These are phyloP conservation scores for Tympanopsis confertula DNA, from an alignment of 2,329 filamentous ascomycete species.

Conservation along the genomic window DNA sequence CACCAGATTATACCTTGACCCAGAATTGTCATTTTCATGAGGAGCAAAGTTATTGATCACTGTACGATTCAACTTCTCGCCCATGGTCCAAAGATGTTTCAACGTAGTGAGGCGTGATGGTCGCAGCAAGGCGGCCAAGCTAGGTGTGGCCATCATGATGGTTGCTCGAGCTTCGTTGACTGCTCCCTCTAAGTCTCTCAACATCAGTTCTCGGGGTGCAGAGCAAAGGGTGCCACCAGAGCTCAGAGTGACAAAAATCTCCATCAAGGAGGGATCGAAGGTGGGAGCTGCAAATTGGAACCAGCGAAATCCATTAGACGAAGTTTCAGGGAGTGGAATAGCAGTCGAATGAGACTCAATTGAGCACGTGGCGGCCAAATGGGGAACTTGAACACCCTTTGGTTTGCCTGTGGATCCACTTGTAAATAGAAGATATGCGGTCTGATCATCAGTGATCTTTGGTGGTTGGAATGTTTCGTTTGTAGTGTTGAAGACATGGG, in stretches of 20 bases:
- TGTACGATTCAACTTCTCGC: constrained; percentile 18
- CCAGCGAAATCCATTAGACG: constrained; percentile 15
- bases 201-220: constrained; percentile 13
- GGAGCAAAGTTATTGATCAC: constrained; percentile 17
- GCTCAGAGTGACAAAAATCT: constrained; percentile 10
- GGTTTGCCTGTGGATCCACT: constrained; percentile 20
- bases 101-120: constrained; percentile 12
- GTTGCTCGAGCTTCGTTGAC: constrained; percentile 17
- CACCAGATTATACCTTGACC: constrained; percentile 3
- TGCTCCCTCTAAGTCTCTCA: constrained; percentile 14
- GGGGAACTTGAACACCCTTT: constrained; percentile 18
- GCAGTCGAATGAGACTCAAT: constrained; percentile 14
- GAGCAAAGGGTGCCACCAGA: constrained; percentile 20
- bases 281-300: constrained; percentile 23
- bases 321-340: constrained; percentile 10
- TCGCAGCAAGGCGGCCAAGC: constrained; percentile 19
- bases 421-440: constrained; percentile 19
- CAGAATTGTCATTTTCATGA: neutral
- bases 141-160: constrained; percentile 24
- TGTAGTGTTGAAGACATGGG: neutral
- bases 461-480: neutral
- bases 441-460: constrained; percentile 8
- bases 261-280: constrained; percentile 11
- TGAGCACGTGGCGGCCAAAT: constrained; percentile 16
- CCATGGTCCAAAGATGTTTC: constrained; percentile 17